A percentile compares a stretch with the other conserved stretches of the same genome.
Evolutionary conservation across 306 rosid genomes (phyloP).

Genomic region (Cercis canadensis): DNA sequence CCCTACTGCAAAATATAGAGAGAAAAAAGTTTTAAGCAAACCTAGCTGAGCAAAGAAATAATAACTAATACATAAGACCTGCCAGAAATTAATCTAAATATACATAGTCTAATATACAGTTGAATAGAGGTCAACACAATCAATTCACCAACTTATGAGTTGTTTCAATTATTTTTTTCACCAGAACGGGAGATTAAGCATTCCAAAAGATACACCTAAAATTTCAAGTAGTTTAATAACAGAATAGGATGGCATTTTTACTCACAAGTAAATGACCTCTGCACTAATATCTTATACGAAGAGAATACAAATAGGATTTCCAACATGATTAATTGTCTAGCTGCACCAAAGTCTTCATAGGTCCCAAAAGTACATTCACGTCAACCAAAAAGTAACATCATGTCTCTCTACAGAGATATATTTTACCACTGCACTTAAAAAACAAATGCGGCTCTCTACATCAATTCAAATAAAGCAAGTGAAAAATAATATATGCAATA

Average conservation of each 20-base stretch:
- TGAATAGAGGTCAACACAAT: not conserved
- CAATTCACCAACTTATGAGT: not conserved
- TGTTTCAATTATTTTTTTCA: not conserved
- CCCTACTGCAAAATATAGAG: constrained; percentile 61
- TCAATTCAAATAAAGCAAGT: no score
- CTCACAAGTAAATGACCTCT: no score
- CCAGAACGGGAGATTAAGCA: no score
- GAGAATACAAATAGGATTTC: no score
- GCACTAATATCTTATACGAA: no score
- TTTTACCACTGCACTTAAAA: not conserved
- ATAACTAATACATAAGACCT: not conserved
- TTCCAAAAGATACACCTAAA: no score
- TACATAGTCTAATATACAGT: not conserved
- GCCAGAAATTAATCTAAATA: not conserved
- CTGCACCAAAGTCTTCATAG: no score
- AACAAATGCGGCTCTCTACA: no score
- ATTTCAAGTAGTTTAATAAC: no score
- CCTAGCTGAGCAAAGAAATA: constrained; percentile 26
- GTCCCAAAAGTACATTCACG: no score
- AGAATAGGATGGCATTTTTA: no score
- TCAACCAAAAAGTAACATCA: not conserved
- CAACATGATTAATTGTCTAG: no score
- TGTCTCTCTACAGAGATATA: constrained; percentile 1
- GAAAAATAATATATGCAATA: not conserved
- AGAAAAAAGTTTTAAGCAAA: constrained; percentile 18